Percentiles rank a stretch among this genome's conserved stretches.
Conservation (phyloP, 495 filamentous ascomycete species). For the Trichocladium antarcticum region DNA sequence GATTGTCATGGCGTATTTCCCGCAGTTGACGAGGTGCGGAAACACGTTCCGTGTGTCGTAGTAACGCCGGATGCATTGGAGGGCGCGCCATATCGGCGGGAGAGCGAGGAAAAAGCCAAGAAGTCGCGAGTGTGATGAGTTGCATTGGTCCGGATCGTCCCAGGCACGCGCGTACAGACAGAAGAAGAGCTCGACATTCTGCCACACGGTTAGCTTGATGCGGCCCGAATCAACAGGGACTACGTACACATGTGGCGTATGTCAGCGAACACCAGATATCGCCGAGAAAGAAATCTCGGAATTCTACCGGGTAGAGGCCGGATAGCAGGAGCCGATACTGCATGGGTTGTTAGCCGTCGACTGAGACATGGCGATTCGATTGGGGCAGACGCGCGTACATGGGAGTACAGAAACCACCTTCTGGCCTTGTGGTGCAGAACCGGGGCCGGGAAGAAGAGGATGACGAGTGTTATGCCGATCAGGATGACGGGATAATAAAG, state of each 20-base stretch:
- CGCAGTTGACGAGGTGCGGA: conserved; percentile 85
- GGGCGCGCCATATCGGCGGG: conserved; percentile 74
- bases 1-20: conserved; percentile 82
- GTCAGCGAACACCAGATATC: conserved; percentile 96
- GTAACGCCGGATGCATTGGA: conserved; percentile 89
- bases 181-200: conserved; percentile 90
- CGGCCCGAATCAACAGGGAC: background rate
- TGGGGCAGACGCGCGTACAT: conserved; percentile 43
- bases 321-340: conserved; percentile 79
- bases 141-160: conserved; percentile 62
- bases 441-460: conserved; percentile 66
- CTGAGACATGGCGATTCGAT: background rate
- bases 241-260: conserved; percentile 74
- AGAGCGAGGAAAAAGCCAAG: conserved; percentile 79
- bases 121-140: conserved; percentile 70
- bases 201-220: background rate
- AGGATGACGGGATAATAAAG: conserved; percentile 84
- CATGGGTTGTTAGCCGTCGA: background rate
- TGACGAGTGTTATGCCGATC: conserved; percentile 49
- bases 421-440: conserved; percentile 66
- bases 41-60: conserved; percentile 75
- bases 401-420: conserved; percentile 72
- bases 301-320: conserved; percentile 86
- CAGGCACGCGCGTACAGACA: conserved; percentile 77
- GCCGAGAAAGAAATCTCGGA: conserved; percentile 92